Base-by-base conservation (phyloP, 306 rosid genomes). In the Acacia acuminata region DNA sequence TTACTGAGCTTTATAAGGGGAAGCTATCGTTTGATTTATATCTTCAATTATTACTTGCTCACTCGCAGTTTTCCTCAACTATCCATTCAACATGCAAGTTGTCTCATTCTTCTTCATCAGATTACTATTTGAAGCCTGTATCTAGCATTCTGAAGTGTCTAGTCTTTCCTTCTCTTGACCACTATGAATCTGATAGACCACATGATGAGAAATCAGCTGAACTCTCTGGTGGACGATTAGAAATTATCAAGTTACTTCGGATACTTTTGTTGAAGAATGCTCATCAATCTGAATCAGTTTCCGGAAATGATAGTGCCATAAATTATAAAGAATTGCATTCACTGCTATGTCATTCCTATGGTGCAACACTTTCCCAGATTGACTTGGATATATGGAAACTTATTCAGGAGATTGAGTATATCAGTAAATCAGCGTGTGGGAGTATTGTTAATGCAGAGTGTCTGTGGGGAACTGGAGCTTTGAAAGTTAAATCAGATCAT, bases 41-140 rank as follows among this genome's bases (percentile, higher is more conserved):
- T 86, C 92, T 93, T 42, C 93, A 88, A 79, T 91, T 95, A 78
- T 84, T 95, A 68, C 91, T 93, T 80, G 88, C 94, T 38, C 98
- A 95, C 89, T 93, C 98, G 81, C 97, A 95, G 38, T 93, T 95
- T 90, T 96, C 90, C 51, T 80, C 91, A 65, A 89, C 91, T 68
- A 81, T 95, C 53, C 87, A 77, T 69, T 90, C 90, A 42, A 68
- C 83, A 71, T 71, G 68, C 81, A 85, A 79, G 83, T 78, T 83
- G 47, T 84, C 91, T 64, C 61, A 71, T 73, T 63, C 75, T 73
- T 79, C 77, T n/a, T 76, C 76, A 55, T 80, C 91, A 76, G 94
- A 94, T 80, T 87, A 91, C 63, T 86, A 90, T 84, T 83, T 81
- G 47, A 93, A 91, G 89, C 96, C 94, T 56, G 80, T 87, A 79